phyloP scores from a whole-genome alignment of 495 filamentous ascomycete species.

The Neurospora pannonica region DNA sequence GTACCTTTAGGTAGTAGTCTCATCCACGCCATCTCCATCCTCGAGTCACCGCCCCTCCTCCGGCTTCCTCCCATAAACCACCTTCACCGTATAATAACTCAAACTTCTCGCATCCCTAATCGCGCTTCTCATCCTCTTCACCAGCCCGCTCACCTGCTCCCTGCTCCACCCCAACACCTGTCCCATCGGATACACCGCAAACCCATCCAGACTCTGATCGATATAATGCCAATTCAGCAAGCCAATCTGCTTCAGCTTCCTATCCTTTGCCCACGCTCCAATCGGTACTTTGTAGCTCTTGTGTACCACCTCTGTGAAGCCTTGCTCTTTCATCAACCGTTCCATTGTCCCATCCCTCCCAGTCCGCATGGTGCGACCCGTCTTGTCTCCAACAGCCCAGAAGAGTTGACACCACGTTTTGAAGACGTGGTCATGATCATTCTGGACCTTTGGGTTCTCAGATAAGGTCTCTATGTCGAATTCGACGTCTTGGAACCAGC shows the following conservation, averaged over 20 bases:
- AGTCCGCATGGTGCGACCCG: not conserved
- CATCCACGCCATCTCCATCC: not conserved
- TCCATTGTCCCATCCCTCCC: not conserved
- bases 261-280: conserved; percentile 11
- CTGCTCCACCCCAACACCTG: conserved; percentile 3
- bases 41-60: not conserved
- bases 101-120: not conserved
- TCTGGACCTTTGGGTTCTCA: not conserved
- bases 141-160: conserved; percentile 1
- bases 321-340: not conserved
- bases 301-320: not conserved
- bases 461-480: conserved; percentile 3
- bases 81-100: not conserved
- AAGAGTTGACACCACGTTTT: conserved; percentile 4
- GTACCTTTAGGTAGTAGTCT: no score
- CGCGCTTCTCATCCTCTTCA: not conserved
- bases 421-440: conserved; percentile 1
- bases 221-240: not conserved
- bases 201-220: conserved; percentile 5
- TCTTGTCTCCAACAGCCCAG: conserved; percentile 5
- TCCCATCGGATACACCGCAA: conserved; percentile 1
- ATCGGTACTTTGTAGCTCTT: conserved; percentile 6
- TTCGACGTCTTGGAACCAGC: conserved; percentile 4
- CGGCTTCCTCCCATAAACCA: conserved; percentile 14
- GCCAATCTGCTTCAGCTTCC: conserved; percentile 1